Evolutionary conservation across 805 yeast genomes (phyloP).

Genomic region (Metschnikowia picachoensis): DNA sequence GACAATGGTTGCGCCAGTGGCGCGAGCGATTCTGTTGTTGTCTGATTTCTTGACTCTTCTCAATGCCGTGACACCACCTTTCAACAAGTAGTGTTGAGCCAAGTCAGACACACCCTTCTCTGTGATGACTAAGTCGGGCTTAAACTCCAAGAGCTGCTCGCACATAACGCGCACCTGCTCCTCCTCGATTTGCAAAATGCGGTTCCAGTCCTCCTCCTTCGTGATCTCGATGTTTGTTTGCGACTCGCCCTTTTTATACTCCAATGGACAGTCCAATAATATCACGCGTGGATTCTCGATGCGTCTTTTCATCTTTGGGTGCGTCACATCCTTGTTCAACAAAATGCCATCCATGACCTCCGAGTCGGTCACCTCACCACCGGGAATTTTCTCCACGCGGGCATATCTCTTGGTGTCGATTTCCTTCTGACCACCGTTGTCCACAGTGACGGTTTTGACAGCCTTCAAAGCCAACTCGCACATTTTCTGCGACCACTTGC

Average conservation of each 20-base stretch:
- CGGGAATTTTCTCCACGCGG: constrained; percentile 93
- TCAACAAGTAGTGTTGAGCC: constrained; percentile 93
- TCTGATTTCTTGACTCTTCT: constrained; percentile 95
- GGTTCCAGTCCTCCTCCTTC: constrained; percentile 93
- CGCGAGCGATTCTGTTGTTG: constrained; percentile 93
- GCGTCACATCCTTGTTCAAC: constrained; percentile 96
- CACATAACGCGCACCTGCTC: constrained; percentile 90
- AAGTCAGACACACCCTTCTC: constrained; percentile 98
- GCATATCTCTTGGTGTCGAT: constrained; percentile 92
- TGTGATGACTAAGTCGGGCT: constrained; percentile 92
- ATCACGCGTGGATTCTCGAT: constrained; percentile 87
- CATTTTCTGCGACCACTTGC: constrained; percentile 89
- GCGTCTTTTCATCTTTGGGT: constrained; percentile 92
- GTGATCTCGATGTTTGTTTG: constrained; percentile 97
- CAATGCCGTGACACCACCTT: constrained; percentile 88
- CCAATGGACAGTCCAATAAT: constrained; percentile 92
- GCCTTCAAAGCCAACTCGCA: constrained; percentile 84
- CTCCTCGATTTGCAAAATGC: constrained; percentile 93
- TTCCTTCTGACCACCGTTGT: constrained; percentile 63
- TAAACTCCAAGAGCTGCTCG: constrained; percentile 75
- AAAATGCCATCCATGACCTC: constrained; percentile 86
- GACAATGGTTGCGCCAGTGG: constrained; percentile 96
- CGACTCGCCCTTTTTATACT: constrained; percentile 98
- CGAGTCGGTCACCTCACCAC: constrained; percentile 93
- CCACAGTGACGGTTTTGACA: constrained; percentile 73